These are phyloP conservation scores for Ophiostoma perfectum DNA, from an alignment of 2,329 filamentous ascomycete genomes.

Conservation along the genomic window DNA sequence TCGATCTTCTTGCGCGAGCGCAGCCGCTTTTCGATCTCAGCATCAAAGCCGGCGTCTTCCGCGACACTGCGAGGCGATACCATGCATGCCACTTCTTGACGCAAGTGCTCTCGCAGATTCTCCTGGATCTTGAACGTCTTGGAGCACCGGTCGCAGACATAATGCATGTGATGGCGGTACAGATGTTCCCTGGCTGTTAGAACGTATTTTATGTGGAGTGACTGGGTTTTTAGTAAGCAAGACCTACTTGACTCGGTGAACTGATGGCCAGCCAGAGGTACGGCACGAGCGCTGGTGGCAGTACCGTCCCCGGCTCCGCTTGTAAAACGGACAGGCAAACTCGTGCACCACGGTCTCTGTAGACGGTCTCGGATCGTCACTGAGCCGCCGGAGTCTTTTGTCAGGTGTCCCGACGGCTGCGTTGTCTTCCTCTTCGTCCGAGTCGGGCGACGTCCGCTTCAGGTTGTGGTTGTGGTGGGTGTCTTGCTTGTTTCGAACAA, in stretches of 20 bases:
- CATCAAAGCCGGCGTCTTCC: slow-evolving; percentile 35
- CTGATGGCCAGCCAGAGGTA: slow-evolving; percentile 36
- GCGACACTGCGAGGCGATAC: slow-evolving; percentile 29
- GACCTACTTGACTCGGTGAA: slow-evolving; percentile 37
- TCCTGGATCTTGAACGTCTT: slow-evolving; percentile 33
- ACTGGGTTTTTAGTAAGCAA: not conserved
- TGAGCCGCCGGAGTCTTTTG: not conserved
- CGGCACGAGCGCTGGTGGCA: slow-evolving; percentile 35
- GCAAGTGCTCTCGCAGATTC: slow-evolving; percentile 33
- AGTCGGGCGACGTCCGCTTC: not conserved
- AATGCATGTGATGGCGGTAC: slow-evolving; percentile 36
- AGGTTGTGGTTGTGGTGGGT: not conserved
- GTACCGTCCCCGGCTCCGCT: slow-evolving; percentile 36
- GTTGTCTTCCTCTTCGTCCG: not conserved
- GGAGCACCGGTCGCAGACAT: slow-evolving; percentile 36
- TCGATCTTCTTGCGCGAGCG: slow-evolving; percentile 34
- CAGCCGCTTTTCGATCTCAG: slow-evolving; percentile 34
- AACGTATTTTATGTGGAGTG: not conserved
- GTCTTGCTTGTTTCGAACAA: not conserved
- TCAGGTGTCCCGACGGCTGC: not conserved
- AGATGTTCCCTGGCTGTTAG: slow-evolving; percentile 34
- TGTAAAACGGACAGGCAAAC: slow-evolving; percentile 39
- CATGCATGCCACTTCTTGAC: slow-evolving; percentile 29
- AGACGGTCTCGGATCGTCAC: slow-evolving; percentile 1
- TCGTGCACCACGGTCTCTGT: slow-evolving; percentile 14